phyloP scores from a whole-genome alignment of 257 asterid species.

The Parsonsia alboflavescens region DNA sequence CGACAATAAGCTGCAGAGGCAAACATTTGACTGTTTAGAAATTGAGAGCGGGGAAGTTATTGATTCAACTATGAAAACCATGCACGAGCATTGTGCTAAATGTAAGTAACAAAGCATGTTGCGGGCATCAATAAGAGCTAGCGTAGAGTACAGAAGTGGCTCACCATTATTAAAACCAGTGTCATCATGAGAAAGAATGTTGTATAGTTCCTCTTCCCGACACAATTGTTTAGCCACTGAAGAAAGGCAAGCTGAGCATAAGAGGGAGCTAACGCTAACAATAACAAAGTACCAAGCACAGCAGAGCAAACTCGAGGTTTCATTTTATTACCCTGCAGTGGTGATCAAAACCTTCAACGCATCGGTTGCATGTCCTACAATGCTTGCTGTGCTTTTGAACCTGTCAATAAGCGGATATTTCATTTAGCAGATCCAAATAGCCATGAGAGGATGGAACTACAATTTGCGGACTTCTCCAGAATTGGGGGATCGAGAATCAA shows the following conservation, averaged over 20 bases:
- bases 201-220: constrained; percentile 93
- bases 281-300: not conserved
- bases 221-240: constrained; percentile 98
- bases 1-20: constrained; percentile 61
- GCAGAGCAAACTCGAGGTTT: not conserved
- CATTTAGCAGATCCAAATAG: not conserved
- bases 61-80: not conserved
- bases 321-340: constrained; percentile 80
- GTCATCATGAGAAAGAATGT: constrained; percentile 86
- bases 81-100: not conserved
- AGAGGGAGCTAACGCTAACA: not conserved
- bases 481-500: not conserved
- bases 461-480: not conserved
- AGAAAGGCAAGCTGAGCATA: not conserved
- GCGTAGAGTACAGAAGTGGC: constrained; percentile 9
- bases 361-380: constrained; percentile 93
- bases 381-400: constrained; percentile 93
- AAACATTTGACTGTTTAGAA: constrained; percentile 15
- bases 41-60: not conserved
- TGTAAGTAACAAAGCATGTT: not conserved
- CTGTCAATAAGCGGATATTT: constrained; percentile 31
- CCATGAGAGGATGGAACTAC: not conserved
- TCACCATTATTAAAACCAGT: constrained; percentile 76
- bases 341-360: constrained; percentile 98
- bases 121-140: not conserved